Conservation (phyloP, 352 stramenopile species). For the Globisporangium barbulae region DNA sequence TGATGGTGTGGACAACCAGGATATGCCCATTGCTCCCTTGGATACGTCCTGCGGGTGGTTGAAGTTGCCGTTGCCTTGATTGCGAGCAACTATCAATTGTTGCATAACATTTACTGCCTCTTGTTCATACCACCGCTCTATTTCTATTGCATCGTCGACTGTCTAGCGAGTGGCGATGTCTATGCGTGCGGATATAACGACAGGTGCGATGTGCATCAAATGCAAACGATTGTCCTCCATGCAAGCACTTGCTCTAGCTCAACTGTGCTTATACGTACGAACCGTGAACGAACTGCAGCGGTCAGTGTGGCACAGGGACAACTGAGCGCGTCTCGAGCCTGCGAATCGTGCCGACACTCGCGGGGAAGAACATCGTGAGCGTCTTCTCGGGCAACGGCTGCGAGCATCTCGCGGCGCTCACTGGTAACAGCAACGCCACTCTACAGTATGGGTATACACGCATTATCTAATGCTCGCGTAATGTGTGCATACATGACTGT, state of each 20-base stretch:
- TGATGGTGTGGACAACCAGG: neutral
- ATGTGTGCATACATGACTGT: slow-evolving; percentile 21
- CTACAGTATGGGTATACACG: neutral
- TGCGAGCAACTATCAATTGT: too few species aligned
- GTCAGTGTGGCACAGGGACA: slow-evolving; percentile 88
- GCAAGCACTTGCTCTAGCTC: neutral
- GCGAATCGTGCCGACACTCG: slow-evolving; percentile 48
- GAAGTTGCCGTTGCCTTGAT: neutral
- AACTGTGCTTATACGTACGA: too few species aligned
- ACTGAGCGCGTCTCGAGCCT: slow-evolving; percentile 62
- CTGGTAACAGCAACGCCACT: slow-evolving; percentile 28
- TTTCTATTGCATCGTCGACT: neutral
- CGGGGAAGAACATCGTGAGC: slow-evolving; percentile 54
- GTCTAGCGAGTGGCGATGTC: slow-evolving; percentile 64
- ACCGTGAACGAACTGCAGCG: slow-evolving; percentile 33
- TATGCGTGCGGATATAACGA: slow-evolving; percentile 93
- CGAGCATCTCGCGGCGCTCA: slow-evolving; percentile 88
- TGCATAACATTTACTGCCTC: neutral
- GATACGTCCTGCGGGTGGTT: neutral
- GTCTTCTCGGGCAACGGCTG: slow-evolving; percentile 91
- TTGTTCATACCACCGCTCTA: neutral
- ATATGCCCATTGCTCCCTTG: neutral
- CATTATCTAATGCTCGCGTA: neutral
- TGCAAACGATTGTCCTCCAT: neutral
- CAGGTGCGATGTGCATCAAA: slow-evolving; percentile 34